A percentile compares a stretch with the other conserved stretches of the same genome.
These are phyloP conservation scores for Pythium utonaiense DNA, from an alignment of 352 stramenopile genomes.

Conservation along the genomic window DNA sequence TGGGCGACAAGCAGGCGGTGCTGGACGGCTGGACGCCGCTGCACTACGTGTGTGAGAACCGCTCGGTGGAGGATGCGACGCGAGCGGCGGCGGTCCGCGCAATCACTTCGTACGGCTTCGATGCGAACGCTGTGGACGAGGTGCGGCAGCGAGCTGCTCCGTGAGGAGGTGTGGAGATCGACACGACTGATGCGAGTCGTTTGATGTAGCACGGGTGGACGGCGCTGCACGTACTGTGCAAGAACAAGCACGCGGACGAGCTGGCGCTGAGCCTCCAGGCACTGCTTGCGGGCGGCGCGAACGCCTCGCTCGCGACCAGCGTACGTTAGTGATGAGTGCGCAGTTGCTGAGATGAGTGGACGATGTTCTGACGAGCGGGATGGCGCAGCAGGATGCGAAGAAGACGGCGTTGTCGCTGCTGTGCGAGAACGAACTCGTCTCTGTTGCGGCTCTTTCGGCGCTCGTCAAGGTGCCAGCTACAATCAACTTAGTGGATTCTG, in stretches of 20 bases:
- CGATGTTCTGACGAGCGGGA: neutral
- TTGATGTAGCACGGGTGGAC: slow-evolving; percentile 54
- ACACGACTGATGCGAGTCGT: no score
- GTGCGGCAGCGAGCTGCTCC: no score
- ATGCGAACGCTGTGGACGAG: slow-evolving; percentile 65
- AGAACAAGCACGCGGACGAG: slow-evolving; percentile 27
- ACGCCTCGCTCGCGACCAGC: slow-evolving; percentile 10
- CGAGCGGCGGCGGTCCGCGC: slow-evolving; percentile 39
- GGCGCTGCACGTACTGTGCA: slow-evolving; percentile 59
- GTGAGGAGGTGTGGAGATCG: no score
- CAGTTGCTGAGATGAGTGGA: neutral
- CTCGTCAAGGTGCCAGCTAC: slow-evolving; percentile 42
- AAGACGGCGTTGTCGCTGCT: slow-evolving; percentile 30
- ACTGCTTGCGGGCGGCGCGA: slow-evolving; percentile 21
- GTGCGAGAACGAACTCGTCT: slow-evolving; percentile 66
- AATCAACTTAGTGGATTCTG: slow-evolving; percentile 46
- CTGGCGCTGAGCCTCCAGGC: slow-evolving; percentile 9
- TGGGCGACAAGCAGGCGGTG: slow-evolving; percentile 15
- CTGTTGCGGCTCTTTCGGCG: slow-evolving; percentile 26
- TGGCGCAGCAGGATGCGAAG: slow-evolving; percentile 17
- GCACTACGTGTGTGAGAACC: slow-evolving; percentile 73
- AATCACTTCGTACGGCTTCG: slow-evolving; percentile 36
- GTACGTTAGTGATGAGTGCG: slow-evolving; percentile 14
- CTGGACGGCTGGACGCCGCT: slow-evolving; percentile 79
- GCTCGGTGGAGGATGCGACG: slow-evolving; percentile 30